A percentile compares a stretch with the other conserved stretches of the same genome.
Conservation (phyloP, 345 rosid species). For the Eucalyptus sp. region DNA sequence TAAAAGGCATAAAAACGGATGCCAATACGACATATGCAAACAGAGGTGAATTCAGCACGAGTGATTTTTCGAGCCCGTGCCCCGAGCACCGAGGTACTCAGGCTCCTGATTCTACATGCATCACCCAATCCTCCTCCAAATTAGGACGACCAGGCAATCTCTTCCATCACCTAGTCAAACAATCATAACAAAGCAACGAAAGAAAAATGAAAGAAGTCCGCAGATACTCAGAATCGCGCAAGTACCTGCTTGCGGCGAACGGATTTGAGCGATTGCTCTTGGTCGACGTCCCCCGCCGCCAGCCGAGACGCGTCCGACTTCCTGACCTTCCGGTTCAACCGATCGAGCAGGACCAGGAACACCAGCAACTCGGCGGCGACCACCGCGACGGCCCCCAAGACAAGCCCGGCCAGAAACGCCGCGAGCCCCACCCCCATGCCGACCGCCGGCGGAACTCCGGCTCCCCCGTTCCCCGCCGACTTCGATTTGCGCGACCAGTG, state of each 20-base stretch:
- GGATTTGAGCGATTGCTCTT: constrained; percentile 26
- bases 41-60: background rate
- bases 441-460: background rate
- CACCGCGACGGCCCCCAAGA: constrained; percentile 29
- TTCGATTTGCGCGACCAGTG: background rate
- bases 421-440: background rate
- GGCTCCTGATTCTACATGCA: background rate
- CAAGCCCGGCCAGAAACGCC: constrained; percentile 24
- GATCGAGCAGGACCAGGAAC: constrained; percentile 13
- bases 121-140: background rate
- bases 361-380: constrained; percentile 14
- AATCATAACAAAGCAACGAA: background rate
- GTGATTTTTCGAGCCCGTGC: background rate
- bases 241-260: constrained; percentile 35
- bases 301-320: background rate
- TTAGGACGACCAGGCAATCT: background rate
- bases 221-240: background rate
- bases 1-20: background rate
- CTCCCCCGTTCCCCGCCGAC: background rate
- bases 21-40: background rate
- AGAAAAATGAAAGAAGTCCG: background rate
- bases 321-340: constrained; percentile 21
- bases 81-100: background rate
- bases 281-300: constrained; percentile 10
- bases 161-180: background rate